These are phyloP conservation scores for Zasmidium citrigriseum DNA, from an alignment of 2,329 filamentous ascomycete genomes.

Conservation along the genomic window DNA sequence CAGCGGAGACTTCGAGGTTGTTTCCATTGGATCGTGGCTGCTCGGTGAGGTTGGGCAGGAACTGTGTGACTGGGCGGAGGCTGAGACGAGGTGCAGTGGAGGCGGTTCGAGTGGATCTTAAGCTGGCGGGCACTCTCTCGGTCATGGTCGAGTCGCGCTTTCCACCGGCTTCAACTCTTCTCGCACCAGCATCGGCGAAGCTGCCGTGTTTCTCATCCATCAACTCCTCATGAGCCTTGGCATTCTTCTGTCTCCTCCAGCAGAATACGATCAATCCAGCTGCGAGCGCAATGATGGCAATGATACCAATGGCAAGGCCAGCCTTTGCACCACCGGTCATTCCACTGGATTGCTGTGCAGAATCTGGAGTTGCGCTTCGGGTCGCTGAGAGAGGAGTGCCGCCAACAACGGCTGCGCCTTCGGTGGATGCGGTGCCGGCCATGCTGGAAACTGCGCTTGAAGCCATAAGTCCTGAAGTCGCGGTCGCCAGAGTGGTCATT, in stretches of 20 bases:
- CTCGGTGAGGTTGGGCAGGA: constrained; percentile 66
- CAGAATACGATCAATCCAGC: constrained; percentile 71
- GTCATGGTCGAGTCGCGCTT: constrained; percentile 25
- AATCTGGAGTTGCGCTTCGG: constrained; percentile 12
- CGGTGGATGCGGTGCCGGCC: constrained; percentile 12
- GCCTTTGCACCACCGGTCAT: constrained; percentile 63
- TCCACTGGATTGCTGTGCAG: constrained; percentile 28
- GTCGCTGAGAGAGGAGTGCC: constrained; percentile 29
- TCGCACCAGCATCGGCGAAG: constrained; percentile 22
- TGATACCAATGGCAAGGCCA: constrained; percentile 80
- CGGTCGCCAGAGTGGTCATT: constrained; percentile 22
- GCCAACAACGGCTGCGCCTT: constrained; percentile 7
- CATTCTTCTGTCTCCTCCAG: constrained; percentile 71
- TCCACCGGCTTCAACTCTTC: constrained; percentile 20
- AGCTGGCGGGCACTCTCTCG: constrained; percentile 38
- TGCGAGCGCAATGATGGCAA: constrained; percentile 68
- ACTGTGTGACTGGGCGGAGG: constrained; percentile 80
- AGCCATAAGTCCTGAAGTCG: constrained; percentile 1
- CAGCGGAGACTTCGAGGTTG: constrained; percentile 31
- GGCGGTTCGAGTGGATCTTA: constrained; percentile 47
- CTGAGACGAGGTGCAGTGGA: constrained; percentile 76
- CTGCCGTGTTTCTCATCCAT: constrained; percentile 40
- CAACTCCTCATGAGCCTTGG: constrained; percentile 42
- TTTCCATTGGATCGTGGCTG: constrained; percentile 43
- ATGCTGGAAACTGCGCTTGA: constrained; percentile 9